phyloP scores from a whole-genome alignment of 2,329 filamentous ascomycete genomes.

The Apiospora kogelbergensis region DNA sequence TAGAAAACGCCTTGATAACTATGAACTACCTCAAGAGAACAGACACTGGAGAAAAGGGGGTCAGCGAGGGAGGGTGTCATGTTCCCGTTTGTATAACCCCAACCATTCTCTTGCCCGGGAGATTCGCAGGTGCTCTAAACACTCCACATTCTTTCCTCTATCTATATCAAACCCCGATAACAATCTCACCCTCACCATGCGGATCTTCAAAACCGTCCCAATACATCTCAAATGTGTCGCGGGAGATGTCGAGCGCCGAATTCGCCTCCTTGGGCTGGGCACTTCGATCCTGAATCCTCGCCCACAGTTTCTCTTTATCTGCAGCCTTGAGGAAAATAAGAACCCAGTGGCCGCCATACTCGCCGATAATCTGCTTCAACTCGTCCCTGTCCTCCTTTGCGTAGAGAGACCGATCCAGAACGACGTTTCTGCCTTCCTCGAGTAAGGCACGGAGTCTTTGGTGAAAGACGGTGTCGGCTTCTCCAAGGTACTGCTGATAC shows the following conservation, averaged over 20 bases:
- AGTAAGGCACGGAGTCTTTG: constrained; percentile 14
- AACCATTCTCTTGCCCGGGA: too few relatives aligned
- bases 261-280: constrained; percentile 29
- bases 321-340: constrained; percentile 28
- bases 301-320: constrained; percentile 29
- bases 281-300: constrained; percentile 28
- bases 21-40: too few relatives aligned
- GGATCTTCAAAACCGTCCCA: constrained; percentile 25
- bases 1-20: too few relatives aligned
- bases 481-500: constrained; percentile 20
- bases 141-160: neutral
- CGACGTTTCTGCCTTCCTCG: constrained; percentile 21
- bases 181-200: constrained; percentile 20
- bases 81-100: too few relatives aligned
- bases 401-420: constrained; percentile 33
- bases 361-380: constrained; percentile 26
- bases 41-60: too few relatives aligned
- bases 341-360: constrained; percentile 28
- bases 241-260: constrained; percentile 21
- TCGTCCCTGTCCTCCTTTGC: constrained; percentile 30
- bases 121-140: too few relatives aligned
- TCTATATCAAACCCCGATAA: constrained; percentile 13
- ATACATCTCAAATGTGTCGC: constrained; percentile 22
- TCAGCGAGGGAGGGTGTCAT: too few relatives aligned
- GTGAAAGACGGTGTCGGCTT: constrained; percentile 16